Evolutionary conservation across 2,329 filamentous ascomycete species (phyloP).

Genomic region (Ilyonectria mors-panacis): DNA sequence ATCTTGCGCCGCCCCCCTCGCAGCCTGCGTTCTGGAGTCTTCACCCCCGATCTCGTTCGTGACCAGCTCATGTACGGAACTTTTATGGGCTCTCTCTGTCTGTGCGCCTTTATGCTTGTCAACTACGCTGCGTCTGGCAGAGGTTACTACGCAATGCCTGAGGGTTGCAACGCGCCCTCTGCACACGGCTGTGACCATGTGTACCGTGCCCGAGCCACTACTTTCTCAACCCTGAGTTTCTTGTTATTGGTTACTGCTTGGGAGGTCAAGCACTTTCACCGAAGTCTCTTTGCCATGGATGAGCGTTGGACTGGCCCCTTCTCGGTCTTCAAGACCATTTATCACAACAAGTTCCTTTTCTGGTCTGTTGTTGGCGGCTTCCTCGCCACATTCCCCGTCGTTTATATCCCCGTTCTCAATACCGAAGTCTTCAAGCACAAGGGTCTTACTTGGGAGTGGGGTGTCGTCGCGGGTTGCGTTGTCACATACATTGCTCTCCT

Average conservation of each 20-base stretch:
- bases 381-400: slow-evolving; percentile 71
- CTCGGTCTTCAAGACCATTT: slow-evolving; percentile 73
- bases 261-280: slow-evolving; percentile 81
- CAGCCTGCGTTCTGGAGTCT: slow-evolving; percentile 71
- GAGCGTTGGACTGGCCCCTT: slow-evolving; percentile 63
- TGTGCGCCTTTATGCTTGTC: slow-evolving; percentile 73
- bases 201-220: slow-evolving; percentile 77
- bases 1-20: slow-evolving; percentile 78
- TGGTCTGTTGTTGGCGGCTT: slow-evolving; percentile 75
- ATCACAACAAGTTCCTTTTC: slow-evolving; percentile 78
- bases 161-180: slow-evolving; percentile 70
- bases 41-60: slow-evolving; percentile 74
- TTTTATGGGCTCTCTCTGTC: slow-evolving; percentile 74
- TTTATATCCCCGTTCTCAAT: slow-evolving; percentile 79
- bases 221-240: slow-evolving; percentile 79
- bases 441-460: slow-evolving; percentile 81
- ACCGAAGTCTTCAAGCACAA: slow-evolving; percentile 78
- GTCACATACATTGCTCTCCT: slow-evolving; percentile 74
- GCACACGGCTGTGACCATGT: slow-evolving; percentile 67
- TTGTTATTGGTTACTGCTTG: slow-evolving; percentile 78
- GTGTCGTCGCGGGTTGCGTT: slow-evolving; percentile 72
- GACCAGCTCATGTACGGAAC: slow-evolving; percentile 78
- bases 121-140: slow-evolving; percentile 65
- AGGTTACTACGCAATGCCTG: slow-evolving; percentile 65
- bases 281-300: slow-evolving; percentile 79